These are phyloP conservation scores for Spergularia bocconei DNA, from an alignment of 148 eudicot genomes.

Conservation along the genomic window DNA sequence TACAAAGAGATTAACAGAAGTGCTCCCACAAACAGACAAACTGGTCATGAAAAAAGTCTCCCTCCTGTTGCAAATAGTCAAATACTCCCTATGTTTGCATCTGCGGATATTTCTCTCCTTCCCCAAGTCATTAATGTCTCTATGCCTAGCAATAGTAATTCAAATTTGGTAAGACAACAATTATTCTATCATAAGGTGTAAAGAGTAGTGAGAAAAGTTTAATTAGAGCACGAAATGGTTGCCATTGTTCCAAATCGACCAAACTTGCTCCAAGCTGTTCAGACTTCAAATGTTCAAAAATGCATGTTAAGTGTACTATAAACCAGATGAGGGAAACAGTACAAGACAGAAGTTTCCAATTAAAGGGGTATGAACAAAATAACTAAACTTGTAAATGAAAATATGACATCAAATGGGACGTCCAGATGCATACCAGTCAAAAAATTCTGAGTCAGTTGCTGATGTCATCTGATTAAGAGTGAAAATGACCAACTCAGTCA, in stretches of 20 bases:
- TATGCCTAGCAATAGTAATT: neutral
- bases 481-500: conserved; percentile 79
- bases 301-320: neutral
- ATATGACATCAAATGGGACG: neutral
- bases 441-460: conserved; percentile 66
- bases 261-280: neutral
- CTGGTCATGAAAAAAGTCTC: too few relatives aligned
- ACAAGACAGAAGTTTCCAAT: conserved; percentile 1
- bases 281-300: neutral
- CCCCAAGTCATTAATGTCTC: neutral
- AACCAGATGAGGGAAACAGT: neutral
- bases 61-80: too few relatives aligned
- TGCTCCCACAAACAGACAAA: neutral
- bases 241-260: neutral
- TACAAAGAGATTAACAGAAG: neutral
- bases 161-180: too few relatives aligned
- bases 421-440: conserved; percentile 60
- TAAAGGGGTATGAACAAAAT: neutral
- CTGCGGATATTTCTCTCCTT: neutral
- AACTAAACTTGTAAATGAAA: neutral
- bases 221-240: neutral
- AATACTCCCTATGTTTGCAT: too few relatives aligned
- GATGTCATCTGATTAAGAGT: conserved; percentile 69
- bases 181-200: too few relatives aligned
- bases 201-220: too few relatives aligned